phyloP scores from a whole-genome alignment of 495 filamentous ascomycete genomes.

The Neurospora tetraspora region DNA sequence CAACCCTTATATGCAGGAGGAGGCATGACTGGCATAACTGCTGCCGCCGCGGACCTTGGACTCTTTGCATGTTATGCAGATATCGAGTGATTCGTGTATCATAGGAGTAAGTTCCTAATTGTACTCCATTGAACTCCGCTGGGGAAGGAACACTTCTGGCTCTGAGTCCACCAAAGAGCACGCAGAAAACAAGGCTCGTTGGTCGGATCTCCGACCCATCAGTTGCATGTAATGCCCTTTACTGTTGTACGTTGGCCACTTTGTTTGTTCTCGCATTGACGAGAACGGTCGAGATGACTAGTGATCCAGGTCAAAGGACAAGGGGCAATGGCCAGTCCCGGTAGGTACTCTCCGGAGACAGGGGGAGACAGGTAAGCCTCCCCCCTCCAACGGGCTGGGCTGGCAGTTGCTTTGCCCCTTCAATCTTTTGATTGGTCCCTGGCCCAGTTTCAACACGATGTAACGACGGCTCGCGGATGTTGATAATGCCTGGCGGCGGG shows the following conservation, averaged over 20 bases:
- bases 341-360: neutral
- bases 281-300: neutral
- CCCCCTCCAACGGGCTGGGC: neutral
- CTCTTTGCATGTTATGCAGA: neutral
- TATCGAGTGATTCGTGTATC: neutral
- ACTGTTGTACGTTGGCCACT: neutral
- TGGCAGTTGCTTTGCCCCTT: neutral
- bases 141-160: neutral
- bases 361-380: neutral
- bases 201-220: neutral
- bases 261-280: neutral
- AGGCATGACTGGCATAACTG: neutral
- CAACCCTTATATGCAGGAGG: neutral
- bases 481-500: neutral
- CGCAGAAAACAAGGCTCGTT: neutral
- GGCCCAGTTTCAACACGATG: neutral
- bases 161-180: neutral
- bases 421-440: neutral
- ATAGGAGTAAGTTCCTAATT: neutral
- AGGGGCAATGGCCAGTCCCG: neutral
- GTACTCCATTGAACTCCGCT: neutral
- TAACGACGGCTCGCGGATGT: neutral
- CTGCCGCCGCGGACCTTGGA: neutral
- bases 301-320: neutral
- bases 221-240: neutral